Base-by-base conservation (phyloP, 1,284 basidiomycete genomes). In the Macrocystidia cucumis region DNA sequence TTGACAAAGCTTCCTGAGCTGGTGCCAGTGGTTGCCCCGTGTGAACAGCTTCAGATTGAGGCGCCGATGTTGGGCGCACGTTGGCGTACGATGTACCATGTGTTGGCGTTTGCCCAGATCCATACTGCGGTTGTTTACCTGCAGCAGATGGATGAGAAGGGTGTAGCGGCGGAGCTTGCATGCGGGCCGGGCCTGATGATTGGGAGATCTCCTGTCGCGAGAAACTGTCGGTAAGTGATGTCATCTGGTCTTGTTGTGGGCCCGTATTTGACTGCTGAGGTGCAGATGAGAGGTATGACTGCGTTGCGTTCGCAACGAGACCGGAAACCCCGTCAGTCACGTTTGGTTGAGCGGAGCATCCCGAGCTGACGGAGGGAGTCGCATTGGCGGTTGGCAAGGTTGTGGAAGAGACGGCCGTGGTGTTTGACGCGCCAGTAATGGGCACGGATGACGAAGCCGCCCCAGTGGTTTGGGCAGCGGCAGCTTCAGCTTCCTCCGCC, bases 401-500 rank as follows among this genome's bases (percentile, higher is more conserved):
- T 27, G 25, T 27, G 25, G 29, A 4, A 16, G 11, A 13, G 3
- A 18, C 12, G 5, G 17, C 9, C 17, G 29, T 12, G 5, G 9
- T 18, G 19, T 9, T 9, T 14, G 28, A 29, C 14, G 28, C 9
- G 7, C 11, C n/a, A 30, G 17, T 30, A 18, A 18, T 11, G n/a
- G 29, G 12, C 14, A 12, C 31, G 32, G 30, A 25, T 18, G 8
- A 21, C 21, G 14, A 21, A 9, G 17, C 26, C 25, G 30, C n/a
- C 23, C 26, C 22, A 14, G 26, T 21, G 24, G 39, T 31, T 20
- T 43, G 38, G 5, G 34, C 25, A 14, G 30, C 23, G 7, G 39
- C 20, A 14, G 45, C 30, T 5, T 44, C 25, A 5, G 37, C 43
- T 2, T 63, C 62, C 1, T 65, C 63, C 5, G 57, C 70, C 44